Percentiles rank a stretch among this genome's conserved stretches.
These are phyloP conservation scores for Papilionanthe hybrid DNA, from an alignment of 116 monocot species.

Conservation along the genomic window DNA sequence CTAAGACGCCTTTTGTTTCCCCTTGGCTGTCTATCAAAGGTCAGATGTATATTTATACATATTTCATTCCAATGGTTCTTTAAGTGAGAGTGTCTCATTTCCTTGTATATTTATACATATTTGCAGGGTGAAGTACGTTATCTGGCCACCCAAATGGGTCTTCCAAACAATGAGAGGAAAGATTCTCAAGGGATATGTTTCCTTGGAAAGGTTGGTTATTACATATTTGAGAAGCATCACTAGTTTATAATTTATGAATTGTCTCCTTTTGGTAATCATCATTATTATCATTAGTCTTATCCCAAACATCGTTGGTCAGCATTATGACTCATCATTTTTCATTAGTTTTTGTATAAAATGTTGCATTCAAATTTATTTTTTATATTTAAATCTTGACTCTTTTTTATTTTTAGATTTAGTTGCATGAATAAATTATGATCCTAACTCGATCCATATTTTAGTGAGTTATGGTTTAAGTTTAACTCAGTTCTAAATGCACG, in stretches of 20 bases:
- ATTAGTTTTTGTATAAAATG: no score
- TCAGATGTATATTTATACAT: conserved; percentile 4
- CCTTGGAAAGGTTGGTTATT: conserved; percentile 73
- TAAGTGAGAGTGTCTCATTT: conserved; percentile 1
- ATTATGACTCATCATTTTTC: no score
- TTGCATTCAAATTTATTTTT: no score
- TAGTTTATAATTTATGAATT: not conserved
- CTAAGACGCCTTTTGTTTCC: conserved; percentile 86
- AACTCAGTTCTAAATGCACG: no score
- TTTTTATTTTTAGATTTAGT: no score
- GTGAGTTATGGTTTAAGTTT: no score
- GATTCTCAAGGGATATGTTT: conserved; percentile 99
- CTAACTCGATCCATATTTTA: no score
- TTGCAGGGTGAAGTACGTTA: conserved; percentile 82
- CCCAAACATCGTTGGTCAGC: no score
- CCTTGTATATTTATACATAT: no score
- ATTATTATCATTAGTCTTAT: no score
- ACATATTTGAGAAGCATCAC: not conserved
- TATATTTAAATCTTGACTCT: no score
- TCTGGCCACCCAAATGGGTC: conserved; percentile 62
- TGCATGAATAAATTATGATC: no score
- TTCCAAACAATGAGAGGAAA: conserved; percentile 89
- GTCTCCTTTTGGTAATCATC: not conserved
- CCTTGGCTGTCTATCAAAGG: conserved; percentile 88
- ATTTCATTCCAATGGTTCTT: not conserved